Percentiles rank a stretch among this genome's conserved stretches.
These are phyloP conservation scores for Verticillium isaacii DNA, from an alignment of 2,329 filamentous ascomycete species.

Conservation along the genomic window DNA sequence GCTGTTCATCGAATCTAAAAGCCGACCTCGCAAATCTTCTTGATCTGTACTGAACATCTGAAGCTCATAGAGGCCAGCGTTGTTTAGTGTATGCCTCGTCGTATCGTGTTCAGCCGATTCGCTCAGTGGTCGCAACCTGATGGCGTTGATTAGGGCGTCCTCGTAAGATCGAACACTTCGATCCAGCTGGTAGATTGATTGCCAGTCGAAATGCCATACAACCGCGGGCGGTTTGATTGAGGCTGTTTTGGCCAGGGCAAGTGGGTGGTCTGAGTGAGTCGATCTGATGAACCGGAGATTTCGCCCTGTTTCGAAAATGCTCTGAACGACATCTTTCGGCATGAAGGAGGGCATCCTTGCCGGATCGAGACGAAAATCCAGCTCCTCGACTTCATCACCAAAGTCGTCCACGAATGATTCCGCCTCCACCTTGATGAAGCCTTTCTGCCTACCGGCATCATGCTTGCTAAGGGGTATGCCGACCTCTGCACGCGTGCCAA, in stretches of 20 bases:
- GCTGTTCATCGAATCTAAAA: conserved; percentile 46
- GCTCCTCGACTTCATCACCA: conserved; percentile 50
- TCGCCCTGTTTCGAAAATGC: conserved; percentile 75
- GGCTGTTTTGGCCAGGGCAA: conserved; percentile 43
- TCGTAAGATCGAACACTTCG: conserved; percentile 52
- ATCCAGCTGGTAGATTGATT: conserved; percentile 61
- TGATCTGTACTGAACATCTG: conserved; percentile 46
- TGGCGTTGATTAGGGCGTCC: conserved; percentile 27
- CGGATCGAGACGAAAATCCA: conserved; percentile 59
- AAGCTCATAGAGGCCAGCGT: conserved; percentile 19
- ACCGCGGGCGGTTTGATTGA: conserved; percentile 49
- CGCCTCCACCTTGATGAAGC: conserved; percentile 57
- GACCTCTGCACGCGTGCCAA: conserved; percentile 60
- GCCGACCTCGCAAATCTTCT: conserved; percentile 38
- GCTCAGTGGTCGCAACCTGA: conserved; percentile 15
- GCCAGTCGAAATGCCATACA: conserved; percentile 69
- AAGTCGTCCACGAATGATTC: conserved; percentile 53
- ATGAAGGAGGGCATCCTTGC: conserved; percentile 69
- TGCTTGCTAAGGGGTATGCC: conserved; percentile 48
- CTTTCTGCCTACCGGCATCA: conserved; percentile 37
- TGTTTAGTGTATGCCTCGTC: neutral
- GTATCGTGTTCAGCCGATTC: neutral
- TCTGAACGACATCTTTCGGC: conserved; percentile 60
- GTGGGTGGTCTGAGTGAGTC: conserved; percentile 66
- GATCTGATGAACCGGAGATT: conserved; percentile 68